phyloP scores from a whole-genome alignment of 768 basidiomycete genomes.

The Neoboletus magnificus region DNA sequence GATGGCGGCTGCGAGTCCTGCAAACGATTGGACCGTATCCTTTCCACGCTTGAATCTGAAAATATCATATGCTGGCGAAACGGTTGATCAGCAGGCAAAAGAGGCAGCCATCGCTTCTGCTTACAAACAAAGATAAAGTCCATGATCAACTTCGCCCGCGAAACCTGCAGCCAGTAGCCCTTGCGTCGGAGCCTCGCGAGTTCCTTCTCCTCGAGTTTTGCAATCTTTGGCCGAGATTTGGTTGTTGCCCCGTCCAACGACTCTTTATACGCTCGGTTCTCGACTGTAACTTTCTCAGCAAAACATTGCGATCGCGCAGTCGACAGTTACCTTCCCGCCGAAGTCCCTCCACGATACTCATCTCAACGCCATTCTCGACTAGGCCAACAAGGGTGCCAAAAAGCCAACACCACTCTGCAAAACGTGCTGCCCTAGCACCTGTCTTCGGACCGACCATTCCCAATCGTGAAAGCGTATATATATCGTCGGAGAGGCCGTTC shows the following conservation, averaged over 20 bases:
- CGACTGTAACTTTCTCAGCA: constrained; percentile 44
- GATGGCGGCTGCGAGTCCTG: constrained; percentile 67
- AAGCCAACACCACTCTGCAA: constrained; percentile 88
- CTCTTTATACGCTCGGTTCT: constrained; percentile 68
- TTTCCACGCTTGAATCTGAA: constrained; percentile 64
- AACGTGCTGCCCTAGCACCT: constrained; percentile 67
- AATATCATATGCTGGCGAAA: constrained; percentile 68
- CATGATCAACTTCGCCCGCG: constrained; percentile 72
- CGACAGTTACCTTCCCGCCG: constrained; percentile 54
- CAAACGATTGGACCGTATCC: constrained; percentile 57
- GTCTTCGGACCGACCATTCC: constrained; percentile 63
- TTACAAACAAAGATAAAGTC: constrained; percentile 86
- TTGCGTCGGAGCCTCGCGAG: constrained; percentile 63
- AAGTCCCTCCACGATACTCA: constrained; percentile 61
- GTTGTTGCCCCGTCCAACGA: constrained; percentile 68
- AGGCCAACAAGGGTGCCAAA: constrained; percentile 73
- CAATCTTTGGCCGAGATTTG: constrained; percentile 58
- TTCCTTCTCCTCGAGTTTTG: constrained; percentile 68
- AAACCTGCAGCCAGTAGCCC: constrained; percentile 72
- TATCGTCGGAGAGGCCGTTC: constrained; percentile 71
- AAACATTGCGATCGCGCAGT: not conserved
- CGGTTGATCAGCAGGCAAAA: constrained; percentile 5
- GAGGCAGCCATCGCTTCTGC: constrained; percentile 26
- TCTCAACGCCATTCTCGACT: constrained; percentile 81
- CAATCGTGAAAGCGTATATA: constrained; percentile 69